Evolutionary conservation across 495 filamentous ascomycete species (phyloP), one percentile per base, ranked within the genome.

Genomic region (Rostrohypoxylon terebratum): DNA sequence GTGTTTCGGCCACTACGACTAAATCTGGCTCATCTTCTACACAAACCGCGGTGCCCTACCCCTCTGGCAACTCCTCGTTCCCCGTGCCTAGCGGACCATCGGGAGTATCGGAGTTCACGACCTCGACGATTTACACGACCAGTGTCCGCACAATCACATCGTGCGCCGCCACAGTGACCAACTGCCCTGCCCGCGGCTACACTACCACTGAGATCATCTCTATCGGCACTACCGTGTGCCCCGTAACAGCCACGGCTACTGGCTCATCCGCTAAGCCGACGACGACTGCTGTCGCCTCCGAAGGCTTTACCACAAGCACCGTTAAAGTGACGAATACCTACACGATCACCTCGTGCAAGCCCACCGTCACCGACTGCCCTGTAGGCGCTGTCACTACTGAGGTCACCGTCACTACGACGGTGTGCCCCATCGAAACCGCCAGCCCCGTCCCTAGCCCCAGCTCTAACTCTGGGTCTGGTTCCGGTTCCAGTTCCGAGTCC

Each of bases 321-420:
- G 20, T 72, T 38, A 44, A 66, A 20, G 53, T 69, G 2, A 66
- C 64, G 38, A 65, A 65, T n/a, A 61, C 83, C 54, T 83, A 85
- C 68, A 88, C 87, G 80, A 81, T 90, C 81, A 89, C 84, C 77
- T 88, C 85, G 18, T 90, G 88, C 82, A 80, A 78, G 74, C 81
- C 87, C 44, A 81, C 79, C 45, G 86, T 90, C 63, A 86, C 85
- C 70, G 75, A 87, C 84, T 88, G 87, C 83, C 86, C 85, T 20
- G 79, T 68, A 38, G 75, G 77, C 34, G 54, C 55, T 18, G 72
- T 79, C 48, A 77, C 76, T 21, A 76, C 74, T 28, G 58, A 77
- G 14, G 47, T 78, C 23, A 64, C 71, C 69, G 65, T 78, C 31
- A 67, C 66, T 36, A 78, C 75, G 0, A 81, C 80, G 51, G 65